phyloP scores from a whole-genome alignment of 2,329 filamentous ascomycete genomes.

The Peltaster fructicola region DNA sequence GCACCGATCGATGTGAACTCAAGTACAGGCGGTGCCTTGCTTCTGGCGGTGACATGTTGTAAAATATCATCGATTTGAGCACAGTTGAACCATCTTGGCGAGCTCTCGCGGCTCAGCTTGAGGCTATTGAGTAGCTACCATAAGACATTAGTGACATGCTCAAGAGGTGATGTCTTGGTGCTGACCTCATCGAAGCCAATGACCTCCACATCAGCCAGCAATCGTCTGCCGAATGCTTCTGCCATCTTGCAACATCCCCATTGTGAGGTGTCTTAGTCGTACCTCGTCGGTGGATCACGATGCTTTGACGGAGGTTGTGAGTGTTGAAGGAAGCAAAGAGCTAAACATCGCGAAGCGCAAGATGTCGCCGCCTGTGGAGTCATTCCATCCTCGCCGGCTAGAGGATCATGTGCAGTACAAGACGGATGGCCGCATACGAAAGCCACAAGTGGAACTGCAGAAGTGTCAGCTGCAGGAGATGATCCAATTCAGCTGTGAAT shows the following conservation, averaged over 20 bases:
- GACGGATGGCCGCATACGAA: slow-evolving; percentile 34
- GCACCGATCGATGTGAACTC: slow-evolving; percentile 36
- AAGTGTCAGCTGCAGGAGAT: slow-evolving; percentile 41
- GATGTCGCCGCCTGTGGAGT: slow-evolving; percentile 39
- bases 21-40: slow-evolving; percentile 23
- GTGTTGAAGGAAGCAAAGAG: too few species aligned
- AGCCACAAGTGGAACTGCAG: slow-evolving; percentile 33
- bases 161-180: too few species aligned
- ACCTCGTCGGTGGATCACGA: too few species aligned
- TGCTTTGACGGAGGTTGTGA: too few species aligned
- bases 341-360: too few species aligned
- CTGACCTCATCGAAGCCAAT: slow-evolving; percentile 33
- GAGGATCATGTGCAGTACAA: slow-evolving; percentile 33
- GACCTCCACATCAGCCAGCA: slow-evolving; percentile 34
- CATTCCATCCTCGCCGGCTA: slow-evolving; percentile 36
- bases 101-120: too few species aligned
- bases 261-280: too few species aligned
- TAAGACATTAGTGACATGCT: slow-evolving; percentile 2
- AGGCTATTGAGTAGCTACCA: too few species aligned
- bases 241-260: slow-evolving; percentile 20
- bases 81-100: too few species aligned
- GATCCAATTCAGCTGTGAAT: slow-evolving; percentile 44
- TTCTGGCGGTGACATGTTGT: background rate
- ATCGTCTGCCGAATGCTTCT: slow-evolving; percentile 33
- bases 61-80: too few species aligned